Evolutionary conservation across 495 filamentous ascomycete species (phyloP).

Genomic region (Apiosordaria backusii): DNA sequence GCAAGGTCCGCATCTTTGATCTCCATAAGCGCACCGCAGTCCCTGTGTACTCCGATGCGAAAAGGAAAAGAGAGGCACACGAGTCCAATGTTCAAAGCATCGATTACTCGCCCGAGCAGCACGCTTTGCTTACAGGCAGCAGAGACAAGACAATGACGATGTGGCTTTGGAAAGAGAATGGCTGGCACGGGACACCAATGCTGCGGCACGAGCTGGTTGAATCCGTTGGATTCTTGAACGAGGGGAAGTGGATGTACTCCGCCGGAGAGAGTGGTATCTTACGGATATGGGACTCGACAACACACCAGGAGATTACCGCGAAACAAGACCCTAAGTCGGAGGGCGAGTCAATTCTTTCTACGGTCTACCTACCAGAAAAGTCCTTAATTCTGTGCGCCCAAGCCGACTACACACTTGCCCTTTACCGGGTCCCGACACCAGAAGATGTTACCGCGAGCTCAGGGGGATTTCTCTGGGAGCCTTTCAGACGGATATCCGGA

Average conservation of each 20-base stretch:
- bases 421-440: slow-evolving; percentile 56
- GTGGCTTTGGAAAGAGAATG: slow-evolving; percentile 86
- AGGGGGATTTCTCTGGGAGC: slow-evolving; percentile 35
- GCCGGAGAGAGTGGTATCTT: slow-evolving; percentile 82
- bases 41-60: slow-evolving; percentile 54
- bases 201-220: slow-evolving; percentile 84
- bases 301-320: slow-evolving; percentile 71
- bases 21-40: slow-evolving; percentile 75
- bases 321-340: slow-evolving; percentile 65
- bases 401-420: slow-evolving; percentile 76
- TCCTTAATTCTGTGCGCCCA: slow-evolving; percentile 78
- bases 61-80: slow-evolving; percentile 63
- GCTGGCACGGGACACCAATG: slow-evolving; percentile 82
- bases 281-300: slow-evolving; percentile 74
- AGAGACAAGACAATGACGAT: slow-evolving; percentile 91
- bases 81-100: slow-evolving; percentile 85
- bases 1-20: slow-evolving; percentile 88
- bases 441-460: slow-evolving; percentile 25
- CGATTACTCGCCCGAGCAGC: slow-evolving; percentile 70
- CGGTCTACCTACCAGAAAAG: slow-evolving; percentile 59
- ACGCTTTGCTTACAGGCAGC: slow-evolving; percentile 79
- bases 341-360: slow-evolving; percentile 70
- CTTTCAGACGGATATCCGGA: slow-evolving; percentile 76
- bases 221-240: slow-evolving; percentile 70
- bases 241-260: slow-evolving; percentile 68